Percentiles rank a stretch among this genome's conserved stretches.
phyloP scores from a whole-genome alignment of 225 moss, liverwort and hornwort genomes.

The Marchantia paleacea region DNA sequence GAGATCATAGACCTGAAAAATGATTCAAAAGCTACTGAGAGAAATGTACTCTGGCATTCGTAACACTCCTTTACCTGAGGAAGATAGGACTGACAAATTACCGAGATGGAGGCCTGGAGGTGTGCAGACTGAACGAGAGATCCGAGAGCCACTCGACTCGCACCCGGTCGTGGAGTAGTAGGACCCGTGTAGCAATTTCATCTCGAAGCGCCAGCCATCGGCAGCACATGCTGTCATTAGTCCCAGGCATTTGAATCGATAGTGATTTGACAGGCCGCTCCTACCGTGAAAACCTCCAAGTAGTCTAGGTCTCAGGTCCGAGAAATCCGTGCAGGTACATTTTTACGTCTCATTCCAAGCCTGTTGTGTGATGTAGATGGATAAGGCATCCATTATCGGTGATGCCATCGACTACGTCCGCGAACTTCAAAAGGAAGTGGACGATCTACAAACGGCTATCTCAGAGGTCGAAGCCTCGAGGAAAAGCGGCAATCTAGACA shows the following conservation, averaged over 20 bases:
- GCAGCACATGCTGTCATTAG: too few relatives aligned
- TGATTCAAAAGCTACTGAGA: background rate
- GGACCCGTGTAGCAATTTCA: too few relatives aligned
- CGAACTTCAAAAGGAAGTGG: slow-evolving; percentile 53
- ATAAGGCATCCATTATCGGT: slow-evolving; percentile 62
- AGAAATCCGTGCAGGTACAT: background rate
- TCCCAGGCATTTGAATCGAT: too few relatives aligned
- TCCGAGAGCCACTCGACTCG: too few relatives aligned
- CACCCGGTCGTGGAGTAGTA: too few relatives aligned
- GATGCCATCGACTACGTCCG: slow-evolving; percentile 62
- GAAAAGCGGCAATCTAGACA: background rate
- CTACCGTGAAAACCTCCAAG: background rate
- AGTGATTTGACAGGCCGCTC: background rate
- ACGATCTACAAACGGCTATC: slow-evolving; percentile 46
- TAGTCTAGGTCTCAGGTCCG: background rate
- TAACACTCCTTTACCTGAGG: too few relatives aligned
- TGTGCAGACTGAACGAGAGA: too few relatives aligned
- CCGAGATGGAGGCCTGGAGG: background rate
- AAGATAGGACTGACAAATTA: background rate
- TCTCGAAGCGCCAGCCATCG: too few relatives aligned
- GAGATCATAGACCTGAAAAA: background rate
- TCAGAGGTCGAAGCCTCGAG: slow-evolving; percentile 40
- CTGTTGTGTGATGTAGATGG: slow-evolving; percentile 43
- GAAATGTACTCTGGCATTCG: background rate
- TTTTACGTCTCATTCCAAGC: background rate